Base-by-base conservation (phyloP, 495 filamentous ascomycete species). In the Cryomyces minteri region DNA sequence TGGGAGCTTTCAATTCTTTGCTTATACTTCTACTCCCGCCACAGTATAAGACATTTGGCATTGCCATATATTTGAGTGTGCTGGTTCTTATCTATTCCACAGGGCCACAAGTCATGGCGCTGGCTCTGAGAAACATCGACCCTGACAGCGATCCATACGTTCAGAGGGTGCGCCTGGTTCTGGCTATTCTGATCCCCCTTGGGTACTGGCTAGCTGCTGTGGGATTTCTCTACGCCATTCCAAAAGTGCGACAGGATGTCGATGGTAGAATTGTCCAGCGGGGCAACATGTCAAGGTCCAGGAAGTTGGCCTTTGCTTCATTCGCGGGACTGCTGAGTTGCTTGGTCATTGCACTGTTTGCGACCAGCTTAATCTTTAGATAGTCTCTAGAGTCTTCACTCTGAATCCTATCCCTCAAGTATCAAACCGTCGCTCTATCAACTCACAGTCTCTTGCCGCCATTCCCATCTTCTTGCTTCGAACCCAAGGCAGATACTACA, bases 11-110 rank as follows among this genome's bases (percentile, higher is more conserved):
- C 28, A 50, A 48, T 33, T 47, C 45, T 25, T 32, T 60, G 10
- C 40, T 63, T n/a, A 50, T 50, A 5, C 43, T 50, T 0, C 43
- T 63, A 4, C 46, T 63, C 0, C 55, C 55, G 25, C 59, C 57
- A 29, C 43, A 31, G 5, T 52, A 55, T 47, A 63, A 63, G 48
- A 63, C 60, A 6, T 59, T 63, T 34, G 57, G 51, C 4, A 44
- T 61, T n/a, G 50, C 59, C 0, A 51, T 63, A 8, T 62, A 50
- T 34, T 43, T 39, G 12, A 30, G 45, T 5, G 51, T 56, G 4
- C 50, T 53, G 41, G 55, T 57, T n/a, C 43, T 61, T 31, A 53
- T 62, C 25, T 59, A 57, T 14, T 51, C 51, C 6, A 44, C 56
- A 5, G 57, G 57, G 4, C 57, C 57, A 6, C 48, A 60, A 46